Base-by-base conservation (phyloP, 73 alveolate species). In the Loxodes magnus region DNA sequence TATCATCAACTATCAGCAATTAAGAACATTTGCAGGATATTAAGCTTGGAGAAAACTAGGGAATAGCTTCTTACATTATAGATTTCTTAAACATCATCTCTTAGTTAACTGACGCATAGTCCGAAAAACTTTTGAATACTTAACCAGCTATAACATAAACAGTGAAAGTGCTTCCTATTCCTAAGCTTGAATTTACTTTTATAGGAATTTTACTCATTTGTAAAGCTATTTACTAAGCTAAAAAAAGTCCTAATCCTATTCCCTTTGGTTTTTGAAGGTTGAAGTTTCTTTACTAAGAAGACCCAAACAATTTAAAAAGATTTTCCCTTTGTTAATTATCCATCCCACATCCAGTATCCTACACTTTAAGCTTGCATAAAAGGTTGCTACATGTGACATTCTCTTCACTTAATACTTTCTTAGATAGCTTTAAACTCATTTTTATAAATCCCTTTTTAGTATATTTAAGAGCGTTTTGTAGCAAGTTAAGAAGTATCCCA, bases 311-410 rank as follows among this genome's bases (percentile, higher is more conserved):
- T 12, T 46, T 0, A 19, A 10, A 7, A 46, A 0, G 23, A 12
- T 46, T 22, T 17, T 20, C 22, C 22, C 2, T n/a, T 2, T 10
- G 2, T 0, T 9, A 2, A 7, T 46, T 24, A 16, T 17, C 10
- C 21, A 46, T 46, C 17, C 59, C 59, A 46, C 22, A 2, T 0
- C 59, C 59, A 10, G 59, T 46, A 19, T 46, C 59, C 27, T 46
- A 10, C 7, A 12, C 16, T 1, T 1, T 7, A 19, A 9, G 7
- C 17, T 24, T 46, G 9, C 22, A 24, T 1, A 7, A n/a, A 1
- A 7, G 9, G 22, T 46, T 23, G 0, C 10, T 0, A 2, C 10
- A 21, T 24, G 22, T 25, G 7, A 46, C 34, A 0, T n/a, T 12
- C 20, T 16, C 28, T 9, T 25, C n/a, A 2, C 27, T 25, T 2